A percentile compares a stretch with the other conserved stretches of the same genome.
These are phyloP conservation scores for Crucibulum cyathiforme DNA, from an alignment of 1,284 basidiomycete species.

Conservation along the genomic window DNA sequence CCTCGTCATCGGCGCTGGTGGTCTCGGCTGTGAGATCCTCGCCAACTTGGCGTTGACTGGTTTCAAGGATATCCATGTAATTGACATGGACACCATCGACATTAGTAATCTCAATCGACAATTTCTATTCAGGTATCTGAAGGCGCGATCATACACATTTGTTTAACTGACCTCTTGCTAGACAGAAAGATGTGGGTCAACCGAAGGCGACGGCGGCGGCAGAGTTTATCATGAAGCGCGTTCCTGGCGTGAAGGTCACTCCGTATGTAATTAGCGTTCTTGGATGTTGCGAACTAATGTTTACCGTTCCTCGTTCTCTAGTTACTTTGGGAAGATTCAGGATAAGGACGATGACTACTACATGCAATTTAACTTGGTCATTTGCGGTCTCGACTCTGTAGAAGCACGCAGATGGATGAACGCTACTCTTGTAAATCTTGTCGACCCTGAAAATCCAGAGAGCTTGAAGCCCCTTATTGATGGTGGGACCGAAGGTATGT, in stretches of 20 bases:
- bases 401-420: constrained; percentile 99
- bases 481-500: constrained; percentile 94
- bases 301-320: constrained; percentile 33
- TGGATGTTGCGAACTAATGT: background rate
- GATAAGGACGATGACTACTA: constrained; percentile 98
- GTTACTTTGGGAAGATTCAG: constrained; percentile 97
- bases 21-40: constrained; percentile 93
- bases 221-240: constrained; percentile 93
- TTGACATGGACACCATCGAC: constrained; percentile 99
- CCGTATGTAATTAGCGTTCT: constrained; percentile 63
- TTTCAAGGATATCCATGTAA: constrained; percentile 98
- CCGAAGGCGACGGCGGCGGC: constrained; percentile 95
- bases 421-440: constrained; percentile 93
- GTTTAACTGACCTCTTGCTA: constrained; percentile 36
- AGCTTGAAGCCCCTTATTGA: constrained; percentile 98
- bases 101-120: constrained; percentile 99
- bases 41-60: constrained; percentile 93
- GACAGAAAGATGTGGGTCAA: constrained; percentile 90
- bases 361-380: constrained; percentile 94
- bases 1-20: constrained; percentile 96
- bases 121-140: constrained; percentile 89
- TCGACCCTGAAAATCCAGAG: constrained; percentile 89
- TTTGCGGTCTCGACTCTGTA: constrained; percentile 98
- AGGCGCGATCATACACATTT: background rate
- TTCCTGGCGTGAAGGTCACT: constrained; percentile 92